phyloP scores from a whole-genome alignment of 2,329 filamentous ascomycete genomes.

The Pseudogymnoascus sp. region DNA sequence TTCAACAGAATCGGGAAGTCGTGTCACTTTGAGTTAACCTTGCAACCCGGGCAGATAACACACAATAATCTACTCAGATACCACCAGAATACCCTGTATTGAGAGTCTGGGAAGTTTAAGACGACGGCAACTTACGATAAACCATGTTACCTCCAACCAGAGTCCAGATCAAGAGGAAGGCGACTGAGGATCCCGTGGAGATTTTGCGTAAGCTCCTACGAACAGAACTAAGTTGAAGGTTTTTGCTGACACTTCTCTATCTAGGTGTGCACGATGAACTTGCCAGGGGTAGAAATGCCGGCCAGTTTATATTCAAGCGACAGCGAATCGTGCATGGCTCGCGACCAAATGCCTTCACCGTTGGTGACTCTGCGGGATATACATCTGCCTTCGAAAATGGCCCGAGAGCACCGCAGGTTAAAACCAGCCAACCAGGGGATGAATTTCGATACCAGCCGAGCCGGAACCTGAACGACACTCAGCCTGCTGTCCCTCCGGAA shows the following conservation, averaged over 20 bases:
- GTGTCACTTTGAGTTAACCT: neutral
- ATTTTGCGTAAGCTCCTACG: slow-evolving; percentile 23
- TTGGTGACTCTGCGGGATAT: neutral
- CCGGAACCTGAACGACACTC: neutral
- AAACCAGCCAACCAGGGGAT: slow-evolving; percentile 5
- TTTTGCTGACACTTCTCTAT: neutral
- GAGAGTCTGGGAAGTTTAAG: neutral
- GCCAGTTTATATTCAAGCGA: slow-evolving; percentile 24
- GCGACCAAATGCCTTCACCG: neutral
- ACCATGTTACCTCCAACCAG: slow-evolving; percentile 21
- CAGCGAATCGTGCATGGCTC: slow-evolving; percentile 14
- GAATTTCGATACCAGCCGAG: slow-evolving; percentile 6
- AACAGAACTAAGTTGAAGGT: neutral
- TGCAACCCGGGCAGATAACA: neutral
- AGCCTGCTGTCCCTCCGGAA: neutral
- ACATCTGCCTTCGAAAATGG: neutral
- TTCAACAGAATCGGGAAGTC: neutral
- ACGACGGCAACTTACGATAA: neutral
- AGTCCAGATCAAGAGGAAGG: slow-evolving; percentile 28
- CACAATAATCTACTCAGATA: neutral
- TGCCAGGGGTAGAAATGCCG: slow-evolving; percentile 19
- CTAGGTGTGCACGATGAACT: slow-evolving; percentile 24
- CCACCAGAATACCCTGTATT: neutral
- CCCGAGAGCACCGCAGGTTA: slow-evolving; percentile 1
- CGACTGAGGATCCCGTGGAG: slow-evolving; percentile 27